Evolutionary conservation across 2,329 filamentous ascomycete species (phyloP), one percentile per base, ranked within the genome.

Genomic region (Fusarium lyarnte): DNA sequence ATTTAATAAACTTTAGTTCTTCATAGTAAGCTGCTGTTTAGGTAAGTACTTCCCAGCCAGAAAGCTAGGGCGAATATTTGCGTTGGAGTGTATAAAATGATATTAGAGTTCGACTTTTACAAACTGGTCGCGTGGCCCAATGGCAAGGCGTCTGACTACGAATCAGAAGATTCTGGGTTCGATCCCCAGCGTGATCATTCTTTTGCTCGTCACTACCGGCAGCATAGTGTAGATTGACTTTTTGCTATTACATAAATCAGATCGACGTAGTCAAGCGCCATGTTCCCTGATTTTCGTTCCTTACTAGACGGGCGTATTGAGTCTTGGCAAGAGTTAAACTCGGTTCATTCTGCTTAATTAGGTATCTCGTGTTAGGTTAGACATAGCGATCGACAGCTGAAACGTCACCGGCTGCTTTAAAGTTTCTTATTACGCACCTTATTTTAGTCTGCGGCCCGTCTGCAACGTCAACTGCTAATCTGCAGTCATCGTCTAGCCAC

Each of bases 81-180:
- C 4, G 0, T 0, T 19, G 3, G 3, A 16, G 3, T 1, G 0
- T 16, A 27, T 36, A 4, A 0, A 0, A 6, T 11, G 1, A 25
- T 0, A 52, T 27, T 2, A 16, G 23, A 3, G 1, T 1, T 2
- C 0, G 0, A 6, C 1, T 2, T 25, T 16, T 6, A 21, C 36
- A 2, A 19, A 36, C 2, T n/a, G 70, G 70, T 74, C 66, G 66
- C 75, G 75, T 77, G 75, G 75, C 75, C 75, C 74, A 78, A 78
- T 78, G 76, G 77, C 77, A 78, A 77, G 77, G 77, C 77, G 77
- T 78, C 77, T 78, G 77, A 78, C 77, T 78, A 78, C 77, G 77
- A 78, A 78, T 78, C 77, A 78, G 77, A 76, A 78, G 77, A 78
- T 78, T 75, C 70, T 76, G 75, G 77, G 77, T 78, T 78, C 77